A percentile compares a stretch with the other conserved stretches of the same genome.
These are phyloP conservation scores for Venturia aucupariae DNA, from an alignment of 2,329 filamentous ascomycete species.

Conservation along the genomic window DNA sequence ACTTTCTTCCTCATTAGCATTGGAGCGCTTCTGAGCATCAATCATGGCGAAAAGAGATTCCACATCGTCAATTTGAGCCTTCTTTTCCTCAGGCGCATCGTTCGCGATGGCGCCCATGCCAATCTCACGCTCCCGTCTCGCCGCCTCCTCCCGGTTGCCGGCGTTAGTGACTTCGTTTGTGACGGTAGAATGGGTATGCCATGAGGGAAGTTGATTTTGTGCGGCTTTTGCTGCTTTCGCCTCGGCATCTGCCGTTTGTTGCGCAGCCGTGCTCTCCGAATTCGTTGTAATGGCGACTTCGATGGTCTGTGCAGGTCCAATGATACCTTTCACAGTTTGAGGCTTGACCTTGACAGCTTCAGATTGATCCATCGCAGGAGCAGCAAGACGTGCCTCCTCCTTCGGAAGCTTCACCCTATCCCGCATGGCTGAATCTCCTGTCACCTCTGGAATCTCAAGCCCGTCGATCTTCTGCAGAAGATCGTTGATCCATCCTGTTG, in stretches of 20 bases:
- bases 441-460: slow-evolving; percentile 62
- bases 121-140: slow-evolving; percentile 21
- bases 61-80: slow-evolving; percentile 52
- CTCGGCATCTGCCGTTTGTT: slow-evolving; percentile 55
- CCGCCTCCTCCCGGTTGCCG: slow-evolving; percentile 7
- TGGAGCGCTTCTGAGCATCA: slow-evolving; percentile 48
- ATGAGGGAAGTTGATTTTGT: slow-evolving; percentile 61
- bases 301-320: slow-evolving; percentile 58
- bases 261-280: slow-evolving; percentile 57
- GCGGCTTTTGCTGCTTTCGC: slow-evolving; percentile 55
- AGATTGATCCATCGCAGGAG: neutral
- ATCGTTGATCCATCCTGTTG: slow-evolving; percentile 70
- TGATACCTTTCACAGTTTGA: slow-evolving; percentile 60
- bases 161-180: slow-evolving; percentile 41
- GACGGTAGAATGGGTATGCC: slow-evolving; percentile 64
- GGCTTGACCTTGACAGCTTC: slow-evolving; percentile 31
- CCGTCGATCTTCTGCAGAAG: slow-evolving; percentile 68
- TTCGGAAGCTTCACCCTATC: slow-evolving; percentile 55
- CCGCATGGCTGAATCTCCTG: slow-evolving; percentile 59
- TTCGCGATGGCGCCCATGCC: slow-evolving; percentile 17
- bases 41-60: slow-evolving; percentile 47
- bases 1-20: slow-evolving; percentile 33
- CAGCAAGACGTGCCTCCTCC: slow-evolving; percentile 41
- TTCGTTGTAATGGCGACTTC: slow-evolving; percentile 59
- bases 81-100: slow-evolving; percentile 37